Percentiles rank a stretch among this genome's conserved stretches.
phyloP scores from a whole-genome alignment of 306 rosid genomes.

The Gynostemma pentaphyllum region DNA sequence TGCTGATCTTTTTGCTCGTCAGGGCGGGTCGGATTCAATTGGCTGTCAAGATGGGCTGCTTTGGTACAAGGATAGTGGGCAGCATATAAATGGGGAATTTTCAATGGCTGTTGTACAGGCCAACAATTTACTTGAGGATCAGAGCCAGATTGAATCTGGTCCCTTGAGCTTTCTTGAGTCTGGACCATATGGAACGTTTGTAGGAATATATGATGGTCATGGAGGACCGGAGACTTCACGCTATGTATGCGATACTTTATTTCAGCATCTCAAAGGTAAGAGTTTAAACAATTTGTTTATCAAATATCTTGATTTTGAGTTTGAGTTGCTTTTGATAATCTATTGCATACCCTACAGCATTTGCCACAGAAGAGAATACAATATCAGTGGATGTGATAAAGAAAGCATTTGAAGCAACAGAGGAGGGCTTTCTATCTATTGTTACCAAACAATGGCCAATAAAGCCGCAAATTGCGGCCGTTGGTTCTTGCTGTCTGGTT shows the following conservation, averaged over 20 bases:
- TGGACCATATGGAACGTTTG: constrained; percentile 76
- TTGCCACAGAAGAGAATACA: constrained; percentile 68
- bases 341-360: constrained; percentile 28
- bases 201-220: constrained; percentile 86
- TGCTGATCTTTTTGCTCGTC: constrained; percentile 20
- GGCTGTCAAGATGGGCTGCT: constrained; percentile 81
- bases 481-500: constrained; percentile 86
- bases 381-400: constrained; percentile 79
- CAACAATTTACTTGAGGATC: constrained; percentile 92
- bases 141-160: constrained; percentile 92
- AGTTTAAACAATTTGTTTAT: background rate
- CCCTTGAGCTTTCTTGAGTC: constrained; percentile 63
- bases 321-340: background rate
- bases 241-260: constrained; percentile 53
- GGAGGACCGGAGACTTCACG: constrained; percentile 97
- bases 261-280: constrained; percentile 75
- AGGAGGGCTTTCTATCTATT: constrained; percentile 78
- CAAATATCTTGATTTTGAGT: background rate
- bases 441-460: constrained; percentile 79
- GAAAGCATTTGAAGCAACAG: constrained; percentile 90
- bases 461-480: constrained; percentile 89
- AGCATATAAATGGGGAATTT: constrained; percentile 72
- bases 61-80: constrained; percentile 90
- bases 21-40: constrained; percentile 35
- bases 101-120: constrained; percentile 98